Evolutionary conservation across 805 yeast species (phyloP).

Genomic region (Lachancea fermentati): DNA sequence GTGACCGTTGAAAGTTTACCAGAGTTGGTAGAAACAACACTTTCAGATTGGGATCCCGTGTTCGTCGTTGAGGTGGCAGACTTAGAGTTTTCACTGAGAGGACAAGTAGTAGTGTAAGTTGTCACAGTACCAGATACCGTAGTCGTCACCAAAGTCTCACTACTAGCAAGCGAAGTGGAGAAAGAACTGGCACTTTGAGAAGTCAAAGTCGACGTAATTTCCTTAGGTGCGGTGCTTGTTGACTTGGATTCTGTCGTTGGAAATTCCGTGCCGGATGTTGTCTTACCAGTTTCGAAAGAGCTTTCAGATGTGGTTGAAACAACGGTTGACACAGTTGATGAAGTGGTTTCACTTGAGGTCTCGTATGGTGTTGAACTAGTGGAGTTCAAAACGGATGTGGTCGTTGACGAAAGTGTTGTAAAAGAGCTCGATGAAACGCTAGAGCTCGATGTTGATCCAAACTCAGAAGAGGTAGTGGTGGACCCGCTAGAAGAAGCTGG

Average conservation of each 20-base stretch:
- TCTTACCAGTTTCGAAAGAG: no score
- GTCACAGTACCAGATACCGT: constrained; percentile 6
- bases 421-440: neutral
- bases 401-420: neutral
- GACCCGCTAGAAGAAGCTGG: constrained; percentile 1
- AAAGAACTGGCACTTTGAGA: neutral
- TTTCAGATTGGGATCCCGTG: neutral
- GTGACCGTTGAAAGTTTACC: constrained; percentile 1
- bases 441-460: constrained; percentile 1
- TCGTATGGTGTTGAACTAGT: neutral
- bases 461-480: neutral
- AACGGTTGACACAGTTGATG: neutral
- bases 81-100: constrained; percentile 4
- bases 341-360: no score
- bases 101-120: constrained; percentile 9
- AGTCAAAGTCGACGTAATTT: neutral
- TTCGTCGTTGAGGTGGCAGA: neutral
- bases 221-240: neutral
- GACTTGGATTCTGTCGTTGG: no score
- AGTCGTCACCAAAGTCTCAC: constrained; percentile 5
- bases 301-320: constrained; percentile 1
- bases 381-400: neutral
- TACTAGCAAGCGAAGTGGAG: neutral
- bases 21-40: neutral
- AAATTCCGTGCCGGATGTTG: no score